Evolutionary conservation across 805 yeast genomes (phyloP), one percentile per base, ranked within the genome.

Genomic region (Teunomyces aglyptinius): DNA sequence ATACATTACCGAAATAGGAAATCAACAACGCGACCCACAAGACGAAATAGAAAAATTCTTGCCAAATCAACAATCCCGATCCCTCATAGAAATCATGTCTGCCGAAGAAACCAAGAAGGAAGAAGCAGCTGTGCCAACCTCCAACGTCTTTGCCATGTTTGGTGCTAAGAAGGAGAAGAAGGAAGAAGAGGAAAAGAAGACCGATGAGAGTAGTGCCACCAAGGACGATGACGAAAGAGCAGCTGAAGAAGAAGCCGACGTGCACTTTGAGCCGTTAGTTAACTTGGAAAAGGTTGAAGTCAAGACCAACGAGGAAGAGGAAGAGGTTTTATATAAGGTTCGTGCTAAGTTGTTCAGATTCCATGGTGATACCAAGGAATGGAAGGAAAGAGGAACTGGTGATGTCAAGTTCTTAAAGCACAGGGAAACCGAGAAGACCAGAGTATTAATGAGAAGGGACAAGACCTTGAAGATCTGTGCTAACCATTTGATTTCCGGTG

Each of bases 361-460:
- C 76, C 84, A 84, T 60, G 78, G 83, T 36, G 96, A 89, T 50
- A 60, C 83, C 45, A 85, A 85, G 63, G 98, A 94, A 73, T 94
- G 99, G 99, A 94, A 94, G 71, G 99, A 94, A 79, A 88, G 99
- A 77, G 99, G 99, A 60, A 89, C 97, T 29, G 99, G 99, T 63
- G 99, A 94, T 64, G 96, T 90, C 60, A 89, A 94, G 73, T 89
- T 94, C 71, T 82, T 94, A 67, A 78, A 92, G 76, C 97, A 92
- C 76, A 90, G 89, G 70, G 73, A 73, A 51, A 75, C 89, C 49
- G 79, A 81, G 49, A 91, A 89, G 75, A 89, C 88, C 54, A 86
- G 99, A 76, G 71, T 94, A 56, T 77, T 94, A 65, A 94, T 94
- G 99, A 89, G 99, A 82, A 89, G 99, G 77, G 99, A 94, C 76